A percentile compares a stretch with the other conserved stretches of the same genome.
Conservation (phyloP, 1,284 basidiomycete species). For the Ceratobasidium sp. region DNA sequence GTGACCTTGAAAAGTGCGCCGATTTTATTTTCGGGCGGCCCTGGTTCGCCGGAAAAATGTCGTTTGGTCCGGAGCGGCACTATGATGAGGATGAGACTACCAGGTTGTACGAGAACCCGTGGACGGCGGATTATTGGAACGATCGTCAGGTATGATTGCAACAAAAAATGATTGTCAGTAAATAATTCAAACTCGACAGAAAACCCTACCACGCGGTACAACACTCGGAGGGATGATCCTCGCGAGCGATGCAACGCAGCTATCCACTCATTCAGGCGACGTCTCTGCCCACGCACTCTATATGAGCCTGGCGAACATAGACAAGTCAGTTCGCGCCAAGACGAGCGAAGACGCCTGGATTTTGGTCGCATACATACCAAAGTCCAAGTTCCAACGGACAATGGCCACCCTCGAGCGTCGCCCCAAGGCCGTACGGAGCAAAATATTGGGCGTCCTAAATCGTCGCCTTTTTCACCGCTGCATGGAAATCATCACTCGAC, state of each 20-base stretch:
- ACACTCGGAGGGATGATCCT: background rate
- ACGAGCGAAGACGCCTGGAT: constrained; percentile 16
- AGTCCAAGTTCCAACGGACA: background rate
- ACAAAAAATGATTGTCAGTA: background rate
- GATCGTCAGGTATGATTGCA: constrained; percentile 13
- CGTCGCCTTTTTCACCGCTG: constrained; percentile 25
- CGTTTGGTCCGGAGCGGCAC: background rate
- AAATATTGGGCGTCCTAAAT: background rate
- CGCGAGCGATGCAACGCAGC: background rate
- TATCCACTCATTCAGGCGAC: background rate
- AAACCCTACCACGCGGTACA: background rate
- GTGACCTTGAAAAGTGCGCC: no score
- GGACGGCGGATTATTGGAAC: background rate
- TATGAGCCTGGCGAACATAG: constrained; percentile 12
- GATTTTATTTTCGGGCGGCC: constrained; percentile 14
- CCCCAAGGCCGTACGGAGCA: background rate
- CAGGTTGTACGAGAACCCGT: background rate
- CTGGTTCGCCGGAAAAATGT: background rate
- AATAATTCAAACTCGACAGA: background rate
- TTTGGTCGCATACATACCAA: constrained; percentile 1
- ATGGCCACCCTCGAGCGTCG: background rate
- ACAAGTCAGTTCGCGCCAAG: background rate
- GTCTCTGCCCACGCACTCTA: constrained; percentile 16
- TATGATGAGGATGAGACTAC: background rate
- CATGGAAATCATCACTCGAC: background rate